These are phyloP conservation scores for Chlorella sp. DNA, from an alignment of 139 green algal species.

Conservation along the genomic window DNA sequence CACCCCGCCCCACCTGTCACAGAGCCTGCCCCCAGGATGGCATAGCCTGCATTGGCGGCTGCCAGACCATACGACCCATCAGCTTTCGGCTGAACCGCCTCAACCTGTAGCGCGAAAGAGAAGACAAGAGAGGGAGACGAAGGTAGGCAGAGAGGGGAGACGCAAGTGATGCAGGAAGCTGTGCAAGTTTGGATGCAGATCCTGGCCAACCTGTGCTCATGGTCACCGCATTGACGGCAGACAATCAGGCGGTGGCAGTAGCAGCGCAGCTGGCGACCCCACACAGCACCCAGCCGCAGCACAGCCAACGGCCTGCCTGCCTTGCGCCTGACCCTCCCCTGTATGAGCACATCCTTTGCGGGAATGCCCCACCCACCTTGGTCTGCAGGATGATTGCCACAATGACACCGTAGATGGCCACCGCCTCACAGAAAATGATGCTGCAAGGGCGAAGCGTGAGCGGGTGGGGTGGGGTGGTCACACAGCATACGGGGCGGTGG, in stretches of 20 bases:
- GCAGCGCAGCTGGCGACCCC: too few species aligned
- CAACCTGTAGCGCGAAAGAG: conserved; percentile 48
- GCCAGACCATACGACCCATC: conserved; percentile 55
- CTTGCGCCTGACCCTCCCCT: background rate
- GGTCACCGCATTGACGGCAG: too few species aligned
- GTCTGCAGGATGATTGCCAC: conserved; percentile 99
- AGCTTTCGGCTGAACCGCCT: conserved; percentile 52
- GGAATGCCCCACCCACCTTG: conserved; percentile 61
- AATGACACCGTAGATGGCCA: conserved; percentile 99
- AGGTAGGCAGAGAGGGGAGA: too few species aligned
- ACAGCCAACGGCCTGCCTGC: background rate
- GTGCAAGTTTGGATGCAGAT: background rate
- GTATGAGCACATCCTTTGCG: background rate
- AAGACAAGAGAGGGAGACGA: too few species aligned
- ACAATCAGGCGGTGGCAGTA: too few species aligned
- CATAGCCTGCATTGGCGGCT: conserved; percentile 81
- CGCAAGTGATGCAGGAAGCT: background rate
- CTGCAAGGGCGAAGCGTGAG: conserved; percentile 53
- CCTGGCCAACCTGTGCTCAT: too few species aligned
- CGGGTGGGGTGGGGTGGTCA: background rate
- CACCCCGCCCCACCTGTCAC: conserved; percentile 63
- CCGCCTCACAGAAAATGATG: conserved; percentile 99
- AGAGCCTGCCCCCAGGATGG: conserved; percentile 93
- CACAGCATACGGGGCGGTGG: background rate
- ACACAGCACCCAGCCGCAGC: too few species aligned